Evolutionary conservation across 495 filamentous ascomycete genomes (phyloP), one percentile per base, ranked within the genome.

Genomic region (Ascodesmis nigricans): DNA sequence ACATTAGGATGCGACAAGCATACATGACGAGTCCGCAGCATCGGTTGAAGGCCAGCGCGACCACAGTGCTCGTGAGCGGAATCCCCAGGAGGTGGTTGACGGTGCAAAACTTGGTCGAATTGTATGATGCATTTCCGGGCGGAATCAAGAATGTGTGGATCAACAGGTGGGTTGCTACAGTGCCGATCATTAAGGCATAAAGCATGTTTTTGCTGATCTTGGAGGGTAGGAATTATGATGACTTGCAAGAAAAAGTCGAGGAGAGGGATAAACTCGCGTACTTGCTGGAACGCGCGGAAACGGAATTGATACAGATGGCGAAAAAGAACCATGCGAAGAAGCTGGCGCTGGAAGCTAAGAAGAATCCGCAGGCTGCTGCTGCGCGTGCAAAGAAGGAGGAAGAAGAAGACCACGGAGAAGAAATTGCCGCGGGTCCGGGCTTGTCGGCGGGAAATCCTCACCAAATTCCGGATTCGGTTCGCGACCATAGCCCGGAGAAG

Each of bases 81-180:
- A 93, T 97, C 38, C 87, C 87, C 11, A 61, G 66, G 20, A 79
- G 80, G 47, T 95, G 84, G 84, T 67, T 91, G 8, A 75, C 65
- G 16, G 61, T 76, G 27, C 70, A 91, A 33, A 76, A 79, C 6
- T 61, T 97, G 8, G 64, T 73, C 26, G 71, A 67, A 0, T 60
- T 97, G n/a, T 97, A 87, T 45, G 87, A 97, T 53, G 82, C 95
- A 4, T 97, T 92, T 47, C 87, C 87, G 2, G 87, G 87, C 26
- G 87, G 87, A 30, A 73, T 97, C 52, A 70, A 81, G 35, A 93
- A 93, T 52, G 82, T 95, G 21, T 97, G 83, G 80, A 74, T 93
- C 41, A 93, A 92, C 34, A 72, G 87, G 47, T 51, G 26, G 5
- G 38, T 22, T 1, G 31, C 17, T 6, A 19, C 9, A 9, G 10